Conservation (phyloP, 2,329 filamentous ascomycete genomes). For the Penicillium hesseltinei region DNA sequence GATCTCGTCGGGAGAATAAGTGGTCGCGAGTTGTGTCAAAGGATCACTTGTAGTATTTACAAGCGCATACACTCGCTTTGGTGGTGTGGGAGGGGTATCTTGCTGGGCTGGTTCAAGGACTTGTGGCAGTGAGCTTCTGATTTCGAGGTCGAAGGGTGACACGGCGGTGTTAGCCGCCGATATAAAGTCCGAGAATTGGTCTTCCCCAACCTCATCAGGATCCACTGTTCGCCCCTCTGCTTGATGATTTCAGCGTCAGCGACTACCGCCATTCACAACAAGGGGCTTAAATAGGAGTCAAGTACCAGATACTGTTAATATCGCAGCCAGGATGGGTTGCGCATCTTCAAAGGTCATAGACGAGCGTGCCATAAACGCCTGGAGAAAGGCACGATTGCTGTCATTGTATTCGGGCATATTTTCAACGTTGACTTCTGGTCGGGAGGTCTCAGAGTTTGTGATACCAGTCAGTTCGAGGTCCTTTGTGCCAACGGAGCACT, state of each 20-base stretch:
- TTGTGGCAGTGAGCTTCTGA: slow-evolving; percentile 73
- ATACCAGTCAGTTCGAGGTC: background rate
- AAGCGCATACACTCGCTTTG: slow-evolving; percentile 70
- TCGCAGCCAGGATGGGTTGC: slow-evolving; percentile 70
- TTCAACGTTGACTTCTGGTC: slow-evolving; percentile 7
- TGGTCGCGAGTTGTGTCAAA: slow-evolving; percentile 82
- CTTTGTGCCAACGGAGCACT: background rate
- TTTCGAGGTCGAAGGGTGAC: slow-evolving; percentile 81
- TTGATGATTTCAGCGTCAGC: background rate
- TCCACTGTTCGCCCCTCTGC: slow-evolving; percentile 50
- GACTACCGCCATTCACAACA: background rate
- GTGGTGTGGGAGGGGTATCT: slow-evolving; percentile 1
- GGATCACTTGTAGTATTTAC: slow-evolving; percentile 86
- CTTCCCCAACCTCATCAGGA: slow-evolving; percentile 64
- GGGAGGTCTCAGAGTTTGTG: background rate
- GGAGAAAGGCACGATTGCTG: slow-evolving; percentile 82
- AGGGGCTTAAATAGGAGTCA: background rate
- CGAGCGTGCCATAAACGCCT: slow-evolving; percentile 78
- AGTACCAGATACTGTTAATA: slow-evolving; percentile 61
- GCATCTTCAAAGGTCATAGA: slow-evolving; percentile 73
- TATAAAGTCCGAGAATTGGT: slow-evolving; percentile 68
- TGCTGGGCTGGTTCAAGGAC: slow-evolving; percentile 44
- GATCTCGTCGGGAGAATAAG: slow-evolving; percentile 77
- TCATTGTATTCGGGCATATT: slow-evolving; percentile 52
- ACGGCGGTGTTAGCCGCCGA: slow-evolving; percentile 68